These are phyloP conservation scores for Tulasnella sp. DNA, from an alignment of 768 basidiomycete species.

Conservation along the genomic window DNA sequence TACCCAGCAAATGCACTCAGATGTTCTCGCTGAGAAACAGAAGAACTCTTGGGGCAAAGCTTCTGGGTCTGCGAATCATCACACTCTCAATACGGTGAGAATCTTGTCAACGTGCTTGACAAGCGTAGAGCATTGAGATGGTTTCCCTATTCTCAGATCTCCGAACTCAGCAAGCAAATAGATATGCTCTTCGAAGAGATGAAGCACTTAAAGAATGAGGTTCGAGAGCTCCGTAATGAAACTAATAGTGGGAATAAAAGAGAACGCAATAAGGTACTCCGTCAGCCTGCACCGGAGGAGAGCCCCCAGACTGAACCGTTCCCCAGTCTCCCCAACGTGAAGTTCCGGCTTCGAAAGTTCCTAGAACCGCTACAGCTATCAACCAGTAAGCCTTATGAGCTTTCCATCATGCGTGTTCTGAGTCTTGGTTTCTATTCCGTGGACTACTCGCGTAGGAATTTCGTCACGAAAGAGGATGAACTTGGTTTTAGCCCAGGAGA, in stretches of 20 bases:
- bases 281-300: not conserved
- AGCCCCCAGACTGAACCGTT: not conserved
- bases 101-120: not conserved
- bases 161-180: not conserved
- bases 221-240: not conserved
- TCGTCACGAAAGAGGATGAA: not conserved
- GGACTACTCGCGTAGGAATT: not conserved
- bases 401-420: not conserved
- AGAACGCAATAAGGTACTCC: not conserved
- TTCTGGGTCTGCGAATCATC: not conserved
- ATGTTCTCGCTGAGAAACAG: not conserved
- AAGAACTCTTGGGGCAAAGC: not conserved
- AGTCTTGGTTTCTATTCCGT: not conserved
- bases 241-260: not conserved
- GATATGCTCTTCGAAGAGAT: not conserved
- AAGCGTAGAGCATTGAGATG: not conserved
- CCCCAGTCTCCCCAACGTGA: not conserved
- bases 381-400: not conserved
- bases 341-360: not conserved
- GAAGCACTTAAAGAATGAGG: not conserved
- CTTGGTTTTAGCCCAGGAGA: not conserved
- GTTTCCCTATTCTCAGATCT: not conserved
- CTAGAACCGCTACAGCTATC: not conserved
- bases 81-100: not conserved
- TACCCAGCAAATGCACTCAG: not conserved